These are phyloP conservation scores for Rhizoclosmatium sp. DNA, from an alignment of 192 early-diverging fungal genomes.

Conservation along the genomic window DNA sequence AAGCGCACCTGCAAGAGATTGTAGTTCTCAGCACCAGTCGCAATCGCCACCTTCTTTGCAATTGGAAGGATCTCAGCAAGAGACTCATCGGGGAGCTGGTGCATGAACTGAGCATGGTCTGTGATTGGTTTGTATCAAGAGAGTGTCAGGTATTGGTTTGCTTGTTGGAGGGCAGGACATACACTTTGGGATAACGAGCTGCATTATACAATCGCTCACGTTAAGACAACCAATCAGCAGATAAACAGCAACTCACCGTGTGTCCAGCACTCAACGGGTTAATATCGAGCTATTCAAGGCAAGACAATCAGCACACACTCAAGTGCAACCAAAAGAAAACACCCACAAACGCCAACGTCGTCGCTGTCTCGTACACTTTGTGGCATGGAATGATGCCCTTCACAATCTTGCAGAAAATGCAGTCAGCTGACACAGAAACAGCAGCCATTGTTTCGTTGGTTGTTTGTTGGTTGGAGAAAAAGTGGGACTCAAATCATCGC, in stretches of 20 bases:
- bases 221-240: background rate
- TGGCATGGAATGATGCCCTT: slow-evolving; percentile 84
- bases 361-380: slow-evolving; percentile 79
- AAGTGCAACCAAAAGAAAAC: background rate
- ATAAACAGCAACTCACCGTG: slow-evolving; percentile 38
- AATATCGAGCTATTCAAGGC: slow-evolving; percentile 68
- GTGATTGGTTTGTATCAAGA: background rate
- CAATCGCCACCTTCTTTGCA: slow-evolving; percentile 88
- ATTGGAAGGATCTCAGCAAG: slow-evolving; percentile 81
- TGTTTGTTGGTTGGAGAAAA: no score
- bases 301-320: no score
- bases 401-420: slow-evolving; percentile 92
- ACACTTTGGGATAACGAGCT: slow-evolving; percentile 80
- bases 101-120: slow-evolving; percentile 90
- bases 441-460: no score
- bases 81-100: slow-evolving; percentile 85
- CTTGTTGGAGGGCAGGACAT: slow-evolving; percentile 48
- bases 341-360: slow-evolving; percentile 70
- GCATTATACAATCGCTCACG: background rate
- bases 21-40: slow-evolving; percentile 77
- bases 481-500: no score
- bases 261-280: slow-evolving; percentile 79
- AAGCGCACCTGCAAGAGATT: slow-evolving; percentile 90
- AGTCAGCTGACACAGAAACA: slow-evolving; percentile 58
- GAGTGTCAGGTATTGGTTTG: background rate